Base-by-base conservation (phyloP, 306 rosid species). In the Biancaea sappan region DNA sequence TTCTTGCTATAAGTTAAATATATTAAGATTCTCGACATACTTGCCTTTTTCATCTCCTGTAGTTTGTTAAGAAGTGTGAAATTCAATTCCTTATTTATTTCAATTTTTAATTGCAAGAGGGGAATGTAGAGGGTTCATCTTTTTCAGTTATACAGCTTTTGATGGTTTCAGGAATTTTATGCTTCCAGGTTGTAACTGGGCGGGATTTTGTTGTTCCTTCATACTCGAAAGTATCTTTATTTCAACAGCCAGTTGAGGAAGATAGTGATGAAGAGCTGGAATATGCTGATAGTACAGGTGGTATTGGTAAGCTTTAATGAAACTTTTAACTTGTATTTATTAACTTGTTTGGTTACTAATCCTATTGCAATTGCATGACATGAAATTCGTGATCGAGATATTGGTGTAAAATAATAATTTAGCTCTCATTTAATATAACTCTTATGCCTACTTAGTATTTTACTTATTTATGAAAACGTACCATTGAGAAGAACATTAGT, bases 211-310 rank as follows among this genome's bases (percentile, higher is more conserved):
- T 80, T 66, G 98, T 92, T 77, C 98, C 98, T 80, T 44, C 91
- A 32, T 92, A 92, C 79, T 95, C 98, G 12, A 76, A 73, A 75
- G 99, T 90, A 69, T 95, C 99, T 22, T 88, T 92, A 76, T 84
- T 86, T 47, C 90, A 83, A 81, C 98, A 90, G 73, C 99, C 99
- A 32, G 81, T 79, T 50, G 89, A 87, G 83, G 97, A 85, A 87
- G 98, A 95, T 62, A 95, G 99, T 53, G 99, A 95, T 18, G 99
- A 95, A 79, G 98, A 95, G 92, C 93, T 95, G 25, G 99, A 92
- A 82, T 88, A 95, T 84, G 99, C 97, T 29, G 98, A 92, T 75
- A 88, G 87, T 85, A 84, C 90, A 84, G 83, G 85, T 63, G 97
- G 96, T 77, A 80, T 80, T 81, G 82, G 70, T 47, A 82, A 88